Evolutionary conservation across 2,329 filamentous ascomycete genomes (phyloP).

Genomic region (Hypoxylon sp.): DNA sequence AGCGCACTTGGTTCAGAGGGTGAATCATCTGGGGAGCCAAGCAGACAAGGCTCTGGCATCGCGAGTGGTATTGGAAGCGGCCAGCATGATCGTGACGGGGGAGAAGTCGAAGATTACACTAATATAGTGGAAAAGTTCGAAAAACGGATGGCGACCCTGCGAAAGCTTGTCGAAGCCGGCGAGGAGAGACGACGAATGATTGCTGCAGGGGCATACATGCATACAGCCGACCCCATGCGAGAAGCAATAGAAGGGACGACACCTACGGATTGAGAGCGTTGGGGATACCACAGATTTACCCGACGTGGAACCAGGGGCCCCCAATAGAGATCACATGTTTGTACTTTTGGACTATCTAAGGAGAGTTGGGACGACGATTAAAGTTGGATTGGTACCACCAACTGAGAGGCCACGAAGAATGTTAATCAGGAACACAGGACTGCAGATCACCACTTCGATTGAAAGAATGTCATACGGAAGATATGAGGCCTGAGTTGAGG

Average conservation of each 20-base stretch:
- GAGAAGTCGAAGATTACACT: constrained; percentile 63
- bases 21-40: constrained; percentile 52
- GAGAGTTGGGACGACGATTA: constrained; percentile 22
- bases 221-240: constrained; percentile 12
- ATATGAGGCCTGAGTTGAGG: not conserved
- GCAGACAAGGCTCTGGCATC: constrained; percentile 49
- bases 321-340: constrained; percentile 8
- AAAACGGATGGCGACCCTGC: constrained; percentile 68
- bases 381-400: constrained; percentile 25
- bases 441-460: constrained; percentile 25
- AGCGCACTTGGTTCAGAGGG: constrained; percentile 56
- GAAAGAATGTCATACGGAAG: constrained; percentile 27
- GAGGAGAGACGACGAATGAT: constrained; percentile 60
- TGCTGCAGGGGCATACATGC: constrained; percentile 39
- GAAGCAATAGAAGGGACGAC: constrained; percentile 9
- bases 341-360: constrained; percentile 12
- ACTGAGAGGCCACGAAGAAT: constrained; percentile 25
- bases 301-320: constrained; percentile 15
- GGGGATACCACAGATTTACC: constrained; percentile 5
- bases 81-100: constrained; percentile 48
- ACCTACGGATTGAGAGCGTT: constrained; percentile 15
- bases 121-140: constrained; percentile 70
- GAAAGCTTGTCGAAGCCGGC: constrained; percentile 67
- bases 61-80: constrained; percentile 54
- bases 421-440: constrained; percentile 40